Conservation (phyloP, 106 monocot species). For the Phalaenopsis equestris region DNA sequence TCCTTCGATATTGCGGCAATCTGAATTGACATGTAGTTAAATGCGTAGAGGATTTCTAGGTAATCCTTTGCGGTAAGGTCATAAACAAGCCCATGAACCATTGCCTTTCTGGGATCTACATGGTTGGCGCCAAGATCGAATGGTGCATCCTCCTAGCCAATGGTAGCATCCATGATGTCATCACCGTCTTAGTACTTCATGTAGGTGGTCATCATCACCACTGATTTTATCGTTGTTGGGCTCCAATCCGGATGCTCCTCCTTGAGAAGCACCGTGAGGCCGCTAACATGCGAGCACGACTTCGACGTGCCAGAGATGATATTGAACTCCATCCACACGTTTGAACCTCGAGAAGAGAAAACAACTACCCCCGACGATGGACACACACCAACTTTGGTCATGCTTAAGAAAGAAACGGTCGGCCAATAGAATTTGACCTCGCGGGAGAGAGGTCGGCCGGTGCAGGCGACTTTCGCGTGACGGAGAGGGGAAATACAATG, state of each 20-base stretch:
- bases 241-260: too few relatives aligned
- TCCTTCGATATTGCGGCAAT: slow-evolving; percentile 36
- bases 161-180: slow-evolving; percentile 52
- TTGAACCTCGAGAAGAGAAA: slow-evolving; percentile 89
- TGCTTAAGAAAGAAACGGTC: slow-evolving; percentile 19
- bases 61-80: slow-evolving; percentile 56
- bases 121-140: slow-evolving; percentile 81
- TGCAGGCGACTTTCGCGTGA: too few relatives aligned
- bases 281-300: too few relatives aligned
- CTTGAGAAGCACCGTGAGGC: too few relatives aligned
- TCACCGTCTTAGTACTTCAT: slow-evolving; percentile 9
- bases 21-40: slow-evolving; percentile 57
- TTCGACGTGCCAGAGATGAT: too few relatives aligned
- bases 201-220: too few relatives aligned
- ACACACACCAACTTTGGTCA: slow-evolving; percentile 57
- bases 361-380: slow-evolving; percentile 92
- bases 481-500: too few relatives aligned
- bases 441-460: too few relatives aligned
- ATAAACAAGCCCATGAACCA: slow-evolving; percentile 85
- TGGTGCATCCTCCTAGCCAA: slow-evolving; percentile 45
- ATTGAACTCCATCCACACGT: slow-evolving; percentile 5
- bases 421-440: too few relatives aligned
- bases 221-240: too few relatives aligned
- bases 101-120: slow-evolving; percentile 62
- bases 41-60: slow-evolving; percentile 75